Evolutionary conservation across 768 basidiomycete genomes (phyloP), one percentile per base, ranked within the genome.

Genomic region (Dendrothele bispora): DNA sequence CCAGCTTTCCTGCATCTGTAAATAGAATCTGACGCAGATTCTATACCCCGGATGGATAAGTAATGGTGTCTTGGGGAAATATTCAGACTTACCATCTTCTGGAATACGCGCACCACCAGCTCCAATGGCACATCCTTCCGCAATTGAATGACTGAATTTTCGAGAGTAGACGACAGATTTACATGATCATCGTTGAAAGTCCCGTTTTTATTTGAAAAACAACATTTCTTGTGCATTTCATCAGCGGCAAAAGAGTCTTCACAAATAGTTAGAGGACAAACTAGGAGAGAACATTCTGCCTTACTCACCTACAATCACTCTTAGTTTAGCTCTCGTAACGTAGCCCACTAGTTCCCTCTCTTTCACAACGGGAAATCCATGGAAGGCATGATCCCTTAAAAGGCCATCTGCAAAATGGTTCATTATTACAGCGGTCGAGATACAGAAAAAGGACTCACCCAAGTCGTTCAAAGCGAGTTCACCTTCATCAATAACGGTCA

Each of bases 91-190:
- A 83, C 86, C 61, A 88, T 63, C 66, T 82, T 86, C 62, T 86
- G 86, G 69, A 87, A 87, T 78, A 84, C 84, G 55, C 71, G 78
- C 22, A 87, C 84, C 12, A 87, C 82, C 8, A 86, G 68, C 53
- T 88, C 85, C 58, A 82, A 75, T 2, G 86, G 84, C 11, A 84
- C 80, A 52, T 85, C 83, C 59, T 84, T 80, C 28, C 83, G 73
- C 46, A 88, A 69, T 50, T 85, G 80, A 40, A 87, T 68, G 1
- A 83, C 66, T 0, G 82, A 73, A 36, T 78, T 63, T 37, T 76
- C 74, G 18, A 74, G 54, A 17, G 69, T 51, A 0, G 57, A 30
- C 2, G 71, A 66, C 18, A 75, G 57, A 49, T 74, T 60, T 20
- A 51, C 17, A 24, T 18, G 8, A 24, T 43, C 34, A 17, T 48